phyloP scores from a whole-genome alignment of 2,329 filamentous ascomycete genomes.

The Cyanodermella asteris region DNA sequence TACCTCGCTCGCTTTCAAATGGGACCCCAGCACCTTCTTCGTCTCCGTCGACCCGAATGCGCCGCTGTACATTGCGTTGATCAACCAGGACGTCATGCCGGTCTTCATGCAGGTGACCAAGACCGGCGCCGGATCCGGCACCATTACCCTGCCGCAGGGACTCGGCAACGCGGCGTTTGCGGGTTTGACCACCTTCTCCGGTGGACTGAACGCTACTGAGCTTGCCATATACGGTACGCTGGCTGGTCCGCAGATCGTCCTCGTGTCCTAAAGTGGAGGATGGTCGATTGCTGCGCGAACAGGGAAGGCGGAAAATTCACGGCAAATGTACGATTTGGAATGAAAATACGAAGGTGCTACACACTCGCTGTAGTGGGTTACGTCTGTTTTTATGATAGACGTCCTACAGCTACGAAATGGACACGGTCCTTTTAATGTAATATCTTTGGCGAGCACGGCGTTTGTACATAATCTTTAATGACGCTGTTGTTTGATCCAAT shows the following conservation, averaged over 20 bases:
- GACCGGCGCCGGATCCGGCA: constrained; percentile 7
- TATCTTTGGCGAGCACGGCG: too few relatives aligned
- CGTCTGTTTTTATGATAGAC: too few relatives aligned
- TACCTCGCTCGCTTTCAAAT: constrained; percentile 7
- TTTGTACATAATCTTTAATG: too few relatives aligned
- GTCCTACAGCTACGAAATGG: too few relatives aligned
- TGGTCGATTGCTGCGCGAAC: too few relatives aligned
- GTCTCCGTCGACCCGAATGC: constrained; percentile 5
- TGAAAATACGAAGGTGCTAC: too few relatives aligned
- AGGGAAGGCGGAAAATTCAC: too few relatives aligned
- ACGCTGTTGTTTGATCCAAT: too few relatives aligned
- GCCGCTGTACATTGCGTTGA: constrained; percentile 10
- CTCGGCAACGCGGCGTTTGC: constrained; percentile 9
- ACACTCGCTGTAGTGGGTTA: too few relatives aligned
- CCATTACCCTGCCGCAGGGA: constrained; percentile 8
- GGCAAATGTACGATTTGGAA: too few relatives aligned
- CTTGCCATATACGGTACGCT: constrained; percentile 8
- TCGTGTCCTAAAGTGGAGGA: constrained; percentile 9
- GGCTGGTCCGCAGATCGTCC: constrained; percentile 10
- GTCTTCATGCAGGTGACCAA: constrained; percentile 8
- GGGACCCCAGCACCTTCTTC: constrained; percentile 8
- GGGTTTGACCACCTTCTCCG: constrained; percentile 9
- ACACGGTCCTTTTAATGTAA: too few relatives aligned
- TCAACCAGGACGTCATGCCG: constrained; percentile 9
- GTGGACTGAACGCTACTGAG: constrained; percentile 5